These are phyloP conservation scores for Neolecta irregularis DNA, from an alignment of 1,139 yeast species.

Conservation along the genomic window DNA sequence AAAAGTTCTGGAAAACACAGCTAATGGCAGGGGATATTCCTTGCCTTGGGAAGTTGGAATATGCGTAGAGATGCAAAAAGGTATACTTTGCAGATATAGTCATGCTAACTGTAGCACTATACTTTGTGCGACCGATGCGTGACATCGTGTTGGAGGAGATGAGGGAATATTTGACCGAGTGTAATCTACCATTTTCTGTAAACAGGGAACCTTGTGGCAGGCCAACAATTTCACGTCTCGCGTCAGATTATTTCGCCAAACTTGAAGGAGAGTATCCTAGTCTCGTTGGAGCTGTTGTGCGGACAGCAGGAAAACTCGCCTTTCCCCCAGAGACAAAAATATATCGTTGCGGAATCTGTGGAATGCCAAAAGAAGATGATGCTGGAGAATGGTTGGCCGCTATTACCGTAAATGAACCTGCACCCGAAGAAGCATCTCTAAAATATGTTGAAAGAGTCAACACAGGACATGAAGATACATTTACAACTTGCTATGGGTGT, in stretches of 20 bases:
- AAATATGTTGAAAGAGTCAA: too few species aligned
- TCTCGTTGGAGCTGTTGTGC: conserved; percentile 82
- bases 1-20: conserved; percentile 59
- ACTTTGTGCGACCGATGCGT: conserved; percentile 46
- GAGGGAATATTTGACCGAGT: conserved; percentile 6
- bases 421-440: conserved; percentile 17
- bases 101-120: conserved; percentile 3
- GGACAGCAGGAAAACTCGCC: conserved; percentile 69
- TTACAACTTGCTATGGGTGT: too few species aligned
- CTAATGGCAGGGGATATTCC: conserved; percentile 76
- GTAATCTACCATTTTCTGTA: conserved; percentile 5
- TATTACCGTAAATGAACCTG: conserved; percentile 53
- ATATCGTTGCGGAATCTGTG: conserved; percentile 26
- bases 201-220: conserved; percentile 1
- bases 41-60: conserved; percentile 35
- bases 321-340: conserved; percentile 26
- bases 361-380: conserved; percentile 33
- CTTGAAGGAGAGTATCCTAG: conserved; percentile 78
- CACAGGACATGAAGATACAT: too few species aligned
- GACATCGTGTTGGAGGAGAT: conserved; percentile 37
- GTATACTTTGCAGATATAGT: background rate
- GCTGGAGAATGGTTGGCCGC: conserved; percentile 47
- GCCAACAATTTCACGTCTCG: conserved; percentile 49
- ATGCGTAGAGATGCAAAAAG: conserved; percentile 27
- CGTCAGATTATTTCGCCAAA: conserved; percentile 53